phyloP scores from a whole-genome alignment of 345 rosid genomes.

The Cardamine resedifolia region DNA sequence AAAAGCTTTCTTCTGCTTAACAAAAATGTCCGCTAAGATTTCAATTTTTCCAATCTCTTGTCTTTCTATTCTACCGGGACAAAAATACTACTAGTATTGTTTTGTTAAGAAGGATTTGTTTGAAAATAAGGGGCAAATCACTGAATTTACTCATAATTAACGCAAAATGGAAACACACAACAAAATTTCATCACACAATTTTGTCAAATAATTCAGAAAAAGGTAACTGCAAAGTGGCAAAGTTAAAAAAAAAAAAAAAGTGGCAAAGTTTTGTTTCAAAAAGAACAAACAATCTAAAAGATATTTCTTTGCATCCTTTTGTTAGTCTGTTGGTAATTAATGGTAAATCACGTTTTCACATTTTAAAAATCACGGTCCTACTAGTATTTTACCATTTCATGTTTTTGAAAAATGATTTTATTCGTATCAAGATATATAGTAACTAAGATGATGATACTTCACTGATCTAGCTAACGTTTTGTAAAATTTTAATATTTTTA shows the following conservation, averaged over 20 bases:
- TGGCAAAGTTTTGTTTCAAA: not conserved
- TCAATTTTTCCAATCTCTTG: constrained; percentile 48
- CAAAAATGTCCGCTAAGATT: constrained; percentile 37
- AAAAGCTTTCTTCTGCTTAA: constrained; percentile 13
- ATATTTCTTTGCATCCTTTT: not conserved
- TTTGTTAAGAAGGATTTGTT: constrained; percentile 27
- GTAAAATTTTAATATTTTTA: too few species aligned
- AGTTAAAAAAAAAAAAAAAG: too few species aligned
- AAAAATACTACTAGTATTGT: constrained; percentile 13
- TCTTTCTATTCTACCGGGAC: constrained; percentile 46
- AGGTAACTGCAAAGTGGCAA: too few species aligned
- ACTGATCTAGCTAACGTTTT: not conserved
- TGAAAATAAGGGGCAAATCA: constrained; percentile 25
- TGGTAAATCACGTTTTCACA: not conserved
- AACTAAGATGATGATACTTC: not conserved
- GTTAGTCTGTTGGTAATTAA: not conserved
- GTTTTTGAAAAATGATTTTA: too few species aligned
- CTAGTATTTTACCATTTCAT: not conserved
- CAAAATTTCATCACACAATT: not conserved
- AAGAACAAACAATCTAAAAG: not conserved
- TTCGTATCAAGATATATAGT: not conserved
- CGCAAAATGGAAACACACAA: not conserved
- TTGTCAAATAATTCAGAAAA: not conserved
- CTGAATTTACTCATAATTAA: not conserved
- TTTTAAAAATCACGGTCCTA: too few species aligned